Percentiles rank a stretch among this genome's conserved stretches.
These are phyloP conservation scores for Draba incana DNA, from an alignment of 345 rosid species.

Conservation along the genomic window DNA sequence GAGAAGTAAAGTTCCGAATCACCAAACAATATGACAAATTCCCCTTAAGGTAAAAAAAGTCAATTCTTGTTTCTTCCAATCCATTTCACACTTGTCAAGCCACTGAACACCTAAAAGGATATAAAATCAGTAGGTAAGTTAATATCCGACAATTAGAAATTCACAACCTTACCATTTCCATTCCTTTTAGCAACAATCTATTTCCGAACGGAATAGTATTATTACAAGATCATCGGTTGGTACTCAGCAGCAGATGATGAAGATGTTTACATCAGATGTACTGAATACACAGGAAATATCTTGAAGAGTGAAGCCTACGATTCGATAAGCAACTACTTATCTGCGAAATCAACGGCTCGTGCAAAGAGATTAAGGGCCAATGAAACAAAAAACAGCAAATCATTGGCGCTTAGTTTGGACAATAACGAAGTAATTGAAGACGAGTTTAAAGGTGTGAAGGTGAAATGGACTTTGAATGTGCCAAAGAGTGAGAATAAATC, in stretches of 20 bases:
- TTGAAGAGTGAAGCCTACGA: conserved; percentile 44
- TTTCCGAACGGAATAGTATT: too few species aligned
- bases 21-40: too few species aligned
- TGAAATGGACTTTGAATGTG: conserved; percentile 45
- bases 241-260: too few species aligned
- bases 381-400: conserved; percentile 37
- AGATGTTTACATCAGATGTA: conserved; percentile 45
- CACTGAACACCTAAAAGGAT: too few species aligned
- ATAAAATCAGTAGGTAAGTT: too few species aligned
- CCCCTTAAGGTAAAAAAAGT: too few species aligned
- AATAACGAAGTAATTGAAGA: conserved; percentile 56
- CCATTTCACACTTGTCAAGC: too few species aligned
- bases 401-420: conserved; percentile 63
- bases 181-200: too few species aligned
- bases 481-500: not conserved
- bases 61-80: too few species aligned
- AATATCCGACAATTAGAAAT: too few species aligned
- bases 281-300: conserved; percentile 45
- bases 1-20: too few species aligned
- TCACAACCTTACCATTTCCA: too few species aligned
- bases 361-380: conserved; percentile 56
- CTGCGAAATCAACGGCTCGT: conserved; percentile 23
- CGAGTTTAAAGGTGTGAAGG: conserved; percentile 48
- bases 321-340: conserved; percentile 49
- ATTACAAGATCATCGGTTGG: not conserved